A percentile compares a stretch with the other conserved stretches of the same genome.
Conservation (phyloP, 352 stramenopile species). For the Pythium vanterpoolii region DNA sequence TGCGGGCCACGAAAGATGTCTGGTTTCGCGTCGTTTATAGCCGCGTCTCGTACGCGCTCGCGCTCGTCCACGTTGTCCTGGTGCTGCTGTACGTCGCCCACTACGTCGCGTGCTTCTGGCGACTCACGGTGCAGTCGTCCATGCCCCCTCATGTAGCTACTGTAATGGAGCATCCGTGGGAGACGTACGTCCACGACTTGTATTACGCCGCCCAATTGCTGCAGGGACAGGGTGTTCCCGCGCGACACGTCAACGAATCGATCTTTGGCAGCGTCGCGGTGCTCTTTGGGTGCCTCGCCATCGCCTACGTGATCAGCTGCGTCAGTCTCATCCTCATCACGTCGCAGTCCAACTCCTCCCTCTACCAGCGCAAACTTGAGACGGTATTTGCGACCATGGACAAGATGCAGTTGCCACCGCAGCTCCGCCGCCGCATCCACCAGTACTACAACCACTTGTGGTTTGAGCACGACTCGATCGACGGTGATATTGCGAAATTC, state of each 20-base stretch:
- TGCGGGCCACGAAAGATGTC: conserved; percentile 20
- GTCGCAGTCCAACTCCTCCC: conserved; percentile 20
- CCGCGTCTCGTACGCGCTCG: conserved; percentile 17
- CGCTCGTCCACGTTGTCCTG: conserved; percentile 21
- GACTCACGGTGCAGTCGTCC: conserved; percentile 15
- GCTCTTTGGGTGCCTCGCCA: conserved; percentile 17
- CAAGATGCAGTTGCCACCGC: conserved; percentile 28
- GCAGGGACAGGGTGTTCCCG: conserved; percentile 11
- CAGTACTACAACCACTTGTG: conserved; percentile 46
- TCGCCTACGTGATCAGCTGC: conserved; percentile 20
- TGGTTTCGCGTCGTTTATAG: conserved; percentile 20
- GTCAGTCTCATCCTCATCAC: conserved; percentile 20
- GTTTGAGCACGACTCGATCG: conserved; percentile 36
- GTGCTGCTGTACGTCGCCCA: conserved; percentile 30
- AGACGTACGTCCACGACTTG: conserved; percentile 18
- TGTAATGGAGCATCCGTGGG: conserved; percentile 3
- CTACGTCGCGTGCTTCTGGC: conserved; percentile 32
- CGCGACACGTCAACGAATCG: conserved; percentile 1
- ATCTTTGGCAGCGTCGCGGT: conserved; percentile 16
- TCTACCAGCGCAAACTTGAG: conserved; percentile 38
- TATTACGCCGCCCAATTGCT: conserved; percentile 21
- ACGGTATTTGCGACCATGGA: conserved; percentile 36
- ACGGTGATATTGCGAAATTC: conserved; percentile 33
- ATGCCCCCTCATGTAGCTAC: not conserved
- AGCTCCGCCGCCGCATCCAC: conserved; percentile 33